Percentiles rank a stretch among this genome's conserved stretches.
Conservation (phyloP, 371 early-diverging fungal genomes). For the Mucor irregularis region DNA sequence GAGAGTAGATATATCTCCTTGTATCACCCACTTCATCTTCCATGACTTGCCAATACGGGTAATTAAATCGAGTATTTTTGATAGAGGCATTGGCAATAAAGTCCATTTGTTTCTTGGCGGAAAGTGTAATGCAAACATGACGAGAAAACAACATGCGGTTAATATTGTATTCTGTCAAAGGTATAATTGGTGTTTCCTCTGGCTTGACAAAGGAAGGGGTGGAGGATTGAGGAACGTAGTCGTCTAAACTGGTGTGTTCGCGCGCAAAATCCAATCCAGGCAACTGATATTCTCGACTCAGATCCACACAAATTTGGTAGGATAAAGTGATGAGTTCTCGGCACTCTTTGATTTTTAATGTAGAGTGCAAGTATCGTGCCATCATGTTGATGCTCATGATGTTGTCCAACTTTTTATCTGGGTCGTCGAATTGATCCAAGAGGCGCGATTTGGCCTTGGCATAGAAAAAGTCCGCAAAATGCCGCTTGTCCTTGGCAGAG, state of each 20-base stretch:
- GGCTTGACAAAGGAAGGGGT: no score
- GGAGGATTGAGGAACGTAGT: no score
- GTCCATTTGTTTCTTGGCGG: not conserved
- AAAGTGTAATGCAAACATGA: not conserved
- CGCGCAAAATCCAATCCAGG: no score
- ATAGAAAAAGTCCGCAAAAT: slow-evolving; percentile 20
- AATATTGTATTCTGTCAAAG: not conserved
- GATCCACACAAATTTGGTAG: slow-evolving; percentile 15
- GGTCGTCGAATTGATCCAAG: slow-evolving; percentile 20
- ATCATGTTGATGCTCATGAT: slow-evolving; percentile 7
- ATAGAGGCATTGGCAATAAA: not conserved
- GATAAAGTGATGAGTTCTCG: slow-evolving; percentile 1
- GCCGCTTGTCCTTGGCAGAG: not conserved
- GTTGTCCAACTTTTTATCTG: slow-evolving; percentile 21
- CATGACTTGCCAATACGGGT: not conserved
- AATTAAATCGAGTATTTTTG: not conserved
- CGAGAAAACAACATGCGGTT: slow-evolving; percentile 6
- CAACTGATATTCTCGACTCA: no score
- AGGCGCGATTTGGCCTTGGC: slow-evolving; percentile 5
- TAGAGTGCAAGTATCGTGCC: slow-evolving; percentile 4
- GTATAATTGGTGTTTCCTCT: not conserved
- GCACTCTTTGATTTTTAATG: slow-evolving; percentile 4
- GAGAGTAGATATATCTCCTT: not conserved
- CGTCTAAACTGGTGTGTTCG: no score
- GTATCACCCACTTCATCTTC: slow-evolving; percentile 9